These are phyloP conservation scores for Acanthamoeba comandoni DNA, from an alignment of 208 protist genomes.

Conservation along the genomic window DNA sequence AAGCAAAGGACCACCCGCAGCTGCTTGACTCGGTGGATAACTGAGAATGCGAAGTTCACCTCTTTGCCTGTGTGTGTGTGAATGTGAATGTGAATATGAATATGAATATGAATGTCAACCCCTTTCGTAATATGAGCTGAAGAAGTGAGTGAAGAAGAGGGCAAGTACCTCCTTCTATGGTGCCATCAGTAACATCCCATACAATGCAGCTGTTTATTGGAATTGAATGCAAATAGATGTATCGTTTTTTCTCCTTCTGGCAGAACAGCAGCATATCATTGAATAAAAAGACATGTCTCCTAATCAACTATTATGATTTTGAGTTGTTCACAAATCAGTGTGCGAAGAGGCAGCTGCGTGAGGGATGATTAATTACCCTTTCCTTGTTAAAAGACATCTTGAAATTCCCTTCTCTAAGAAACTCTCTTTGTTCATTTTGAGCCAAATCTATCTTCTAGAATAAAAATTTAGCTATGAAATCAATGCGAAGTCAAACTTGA, in stretches of 20 bases:
- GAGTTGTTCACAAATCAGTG: no score
- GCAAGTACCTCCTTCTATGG: constrained; percentile 22
- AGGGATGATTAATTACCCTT: no score
- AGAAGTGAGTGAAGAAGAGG: background rate
- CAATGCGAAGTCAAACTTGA: no score
- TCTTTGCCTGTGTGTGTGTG: no score
- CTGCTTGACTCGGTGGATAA: constrained; percentile 40
- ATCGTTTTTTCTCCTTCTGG: constrained; percentile 47
- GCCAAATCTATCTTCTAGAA: constrained; percentile 6
- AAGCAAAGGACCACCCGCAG: constrained; percentile 38
- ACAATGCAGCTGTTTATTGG: constrained; percentile 20
- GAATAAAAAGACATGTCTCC: constrained; percentile 13
- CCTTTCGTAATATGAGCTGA: background rate
- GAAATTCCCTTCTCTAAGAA: constrained; percentile 7
- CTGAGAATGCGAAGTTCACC: constrained; percentile 31
- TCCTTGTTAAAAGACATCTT: constrained; percentile 65
- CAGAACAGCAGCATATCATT: constrained; percentile 38
- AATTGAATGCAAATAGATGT: constrained; percentile 15
- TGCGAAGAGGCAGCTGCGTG: no score
- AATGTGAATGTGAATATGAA: no score
- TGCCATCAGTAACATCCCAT: constrained; percentile 38
- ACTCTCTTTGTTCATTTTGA: background rate
- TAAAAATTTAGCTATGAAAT: background rate
- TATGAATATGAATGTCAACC: no score
- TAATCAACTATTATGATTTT: no score